These are phyloP conservation scores for Kwoniella pini DNA, from an alignment of 768 basidiomycete genomes.

Conservation along the genomic window DNA sequence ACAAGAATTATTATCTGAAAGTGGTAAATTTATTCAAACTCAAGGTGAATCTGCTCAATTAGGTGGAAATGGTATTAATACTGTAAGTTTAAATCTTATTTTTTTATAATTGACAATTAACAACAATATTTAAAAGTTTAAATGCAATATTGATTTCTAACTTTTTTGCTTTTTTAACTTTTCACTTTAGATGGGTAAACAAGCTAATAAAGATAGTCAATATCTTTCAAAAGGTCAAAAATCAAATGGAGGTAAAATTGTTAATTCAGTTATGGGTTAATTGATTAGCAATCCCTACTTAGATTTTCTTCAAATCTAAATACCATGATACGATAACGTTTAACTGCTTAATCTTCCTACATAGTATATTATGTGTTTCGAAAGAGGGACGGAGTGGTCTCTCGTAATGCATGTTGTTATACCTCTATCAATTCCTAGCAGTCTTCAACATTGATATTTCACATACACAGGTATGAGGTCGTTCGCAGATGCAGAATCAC, in stretches of 20 bases:
- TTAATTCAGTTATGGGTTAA: constrained; percentile 17
- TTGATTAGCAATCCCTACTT: neutral
- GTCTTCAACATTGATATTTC: too few relatives aligned
- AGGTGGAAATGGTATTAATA: constrained; percentile 10
- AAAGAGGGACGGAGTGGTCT: neutral
- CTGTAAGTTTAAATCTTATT: constrained; percentile 8
- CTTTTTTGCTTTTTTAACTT: neutral
- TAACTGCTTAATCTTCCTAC: neutral
- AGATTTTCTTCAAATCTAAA: neutral
- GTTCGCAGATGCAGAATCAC: too few relatives aligned
- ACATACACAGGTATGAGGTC: too few relatives aligned
- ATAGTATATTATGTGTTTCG: constrained; percentile 4
- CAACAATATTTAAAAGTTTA: too few relatives aligned
- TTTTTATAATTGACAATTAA: too few relatives aligned
- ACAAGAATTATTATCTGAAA: neutral
- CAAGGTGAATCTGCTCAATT: constrained; percentile 14
- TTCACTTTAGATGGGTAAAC: constrained; percentile 11
- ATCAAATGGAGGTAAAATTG: neutral
- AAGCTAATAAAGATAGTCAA: constrained; percentile 10
- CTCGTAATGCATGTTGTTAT: constrained; percentile 17
- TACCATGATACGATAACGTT: neutral
- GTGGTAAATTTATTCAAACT: constrained; percentile 11
- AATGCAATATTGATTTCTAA: too few relatives aligned
- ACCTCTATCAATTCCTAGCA: too few relatives aligned
- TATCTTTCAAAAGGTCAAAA: constrained; percentile 8